Evolutionary conservation across 768 basidiomycete species (phyloP), one percentile per base, ranked within the genome.

Genomic region (Glaciozyma antarctica): DNA sequence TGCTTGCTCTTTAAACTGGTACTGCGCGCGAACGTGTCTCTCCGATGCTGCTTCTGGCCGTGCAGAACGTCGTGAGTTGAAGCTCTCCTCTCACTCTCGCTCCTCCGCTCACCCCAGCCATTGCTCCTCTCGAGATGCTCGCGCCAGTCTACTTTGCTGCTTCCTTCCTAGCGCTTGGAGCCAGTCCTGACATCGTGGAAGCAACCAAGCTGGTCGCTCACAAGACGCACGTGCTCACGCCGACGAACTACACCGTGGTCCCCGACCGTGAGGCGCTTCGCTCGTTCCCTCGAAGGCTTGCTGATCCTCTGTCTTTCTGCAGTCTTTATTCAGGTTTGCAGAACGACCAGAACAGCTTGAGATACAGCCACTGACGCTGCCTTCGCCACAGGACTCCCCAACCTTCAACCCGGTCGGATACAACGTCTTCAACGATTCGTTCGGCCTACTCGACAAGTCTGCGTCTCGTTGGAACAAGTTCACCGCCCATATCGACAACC

Each of bases 391-490:
- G 53, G 64, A 63, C 24, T 55, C 45, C 0, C 47, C 65, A 0
- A 15, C 13, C 1, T 66, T 56, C 58, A 57, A 57, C 53, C 16
- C 41, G 16, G 16, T 43, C 0, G 38, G 26, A 19, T 69, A 38
- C 49, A 43, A 47, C 58, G 45, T 32, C 44, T 21, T 59, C 19
- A 9, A 34, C 30, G 41, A 69, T 21, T 71, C 70, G 30, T 67
- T 71, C 43, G 70, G 70, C 3, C 53, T 71, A 9, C 21, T 67
- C 6, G 63, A 65, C 47, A 48, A 55, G 60, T 58, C 64, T 16
- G 3, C 60, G 2, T 30, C 64, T 9, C 62, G 72, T 0, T 75
- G 74, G 74, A 22, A 30, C 3, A 56, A 58, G 7, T 70, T 75
- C n/a, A 49, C 61, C 13, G n/a, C 47, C 38, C 47, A 53, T 8